phyloP scores from a whole-genome alignment of 257 asterid species.

The Scutellaria baicalensis region DNA sequence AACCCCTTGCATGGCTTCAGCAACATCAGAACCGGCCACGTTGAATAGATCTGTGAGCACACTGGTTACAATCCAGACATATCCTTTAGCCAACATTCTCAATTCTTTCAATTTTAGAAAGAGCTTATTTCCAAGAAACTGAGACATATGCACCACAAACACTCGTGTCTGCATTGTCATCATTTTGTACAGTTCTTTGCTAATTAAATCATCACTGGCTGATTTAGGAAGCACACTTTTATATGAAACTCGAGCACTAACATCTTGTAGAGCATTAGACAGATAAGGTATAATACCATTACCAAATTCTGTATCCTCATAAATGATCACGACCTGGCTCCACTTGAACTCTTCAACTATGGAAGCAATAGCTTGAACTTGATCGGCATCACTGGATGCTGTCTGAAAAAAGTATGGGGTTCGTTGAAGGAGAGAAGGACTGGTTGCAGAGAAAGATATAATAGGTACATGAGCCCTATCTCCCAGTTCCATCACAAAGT shows the following conservation, averaged over 20 bases:
- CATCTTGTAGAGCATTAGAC: constrained; percentile 33
- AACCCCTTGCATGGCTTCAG: constrained; percentile 50
- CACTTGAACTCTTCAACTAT: constrained; percentile 29
- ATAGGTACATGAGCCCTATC: constrained; percentile 33
- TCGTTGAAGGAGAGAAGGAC: constrained; percentile 25
- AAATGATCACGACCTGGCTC: constrained; percentile 33
- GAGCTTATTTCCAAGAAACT: constrained; percentile 23
- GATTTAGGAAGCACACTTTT: constrained; percentile 32
- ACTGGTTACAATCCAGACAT: constrained; percentile 50
- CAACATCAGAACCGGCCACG: constrained; percentile 17
- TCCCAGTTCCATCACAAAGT: constrained; percentile 35
- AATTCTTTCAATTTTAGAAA: constrained; percentile 27
- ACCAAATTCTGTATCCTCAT: constrained; percentile 40
- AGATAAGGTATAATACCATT: constrained; percentile 38
- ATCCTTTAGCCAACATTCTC: constrained; percentile 43
- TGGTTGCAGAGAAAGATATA: constrained; percentile 44
- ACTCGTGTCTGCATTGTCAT: constrained; percentile 42
- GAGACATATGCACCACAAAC: constrained; percentile 40
- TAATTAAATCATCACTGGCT: constrained; percentile 28
- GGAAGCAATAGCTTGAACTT: constrained; percentile 43
- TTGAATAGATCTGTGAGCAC: constrained; percentile 28
- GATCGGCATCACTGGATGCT: constrained; percentile 36
- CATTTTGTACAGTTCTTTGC: constrained; percentile 26
- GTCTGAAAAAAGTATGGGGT: constrained; percentile 30
- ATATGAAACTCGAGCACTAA: constrained; percentile 22